These are phyloP conservation scores for Megacollybia platyphylla DNA, from an alignment of 1,284 basidiomycete species.

Conservation along the genomic window DNA sequence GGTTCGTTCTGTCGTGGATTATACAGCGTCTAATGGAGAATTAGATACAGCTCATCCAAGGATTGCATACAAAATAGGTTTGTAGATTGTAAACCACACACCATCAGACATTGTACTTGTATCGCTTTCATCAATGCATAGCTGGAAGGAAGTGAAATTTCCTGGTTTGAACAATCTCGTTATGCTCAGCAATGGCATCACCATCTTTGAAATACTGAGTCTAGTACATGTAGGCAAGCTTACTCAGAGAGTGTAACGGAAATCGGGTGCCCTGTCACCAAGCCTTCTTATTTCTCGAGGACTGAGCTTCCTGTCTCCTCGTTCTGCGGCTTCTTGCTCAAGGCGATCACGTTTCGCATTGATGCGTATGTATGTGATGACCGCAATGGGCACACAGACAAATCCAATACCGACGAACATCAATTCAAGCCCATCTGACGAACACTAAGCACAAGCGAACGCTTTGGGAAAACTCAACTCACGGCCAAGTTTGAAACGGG, in stretches of 20 bases:
- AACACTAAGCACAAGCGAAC: neutral
- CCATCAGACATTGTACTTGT: too few relatives aligned
- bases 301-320: slow-evolving; percentile 20
- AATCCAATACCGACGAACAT: slow-evolving; percentile 59
- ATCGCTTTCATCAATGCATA: too few relatives aligned
- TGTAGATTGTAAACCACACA: neutral
- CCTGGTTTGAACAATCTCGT: too few relatives aligned
- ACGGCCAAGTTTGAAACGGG: slow-evolving; percentile 52
- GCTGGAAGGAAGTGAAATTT: too few relatives aligned
- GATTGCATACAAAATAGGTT: slow-evolving; percentile 21
- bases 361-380: slow-evolving; percentile 38
- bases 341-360: slow-evolving; percentile 33
- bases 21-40: neutral
- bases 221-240: neutral
- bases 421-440: slow-evolving; percentile 47
- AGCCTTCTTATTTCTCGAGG: slow-evolving; percentile 30
- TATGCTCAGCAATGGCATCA: too few relatives aligned
- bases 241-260: slow-evolving; percentile 42
- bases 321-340: slow-evolving; percentile 16
- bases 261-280: slow-evolving; percentile 55
- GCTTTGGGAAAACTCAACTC: slow-evolving; percentile 10
- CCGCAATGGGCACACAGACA: slow-evolving; percentile 33
- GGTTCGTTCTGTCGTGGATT: slow-evolving; percentile 18
- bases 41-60: slow-evolving; percentile 16
- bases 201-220: too few relatives aligned